Evolutionary conservation across 805 yeast species (phyloP), one percentile per base, ranked within the genome.

Genomic region (Suhomyces sp.): DNA sequence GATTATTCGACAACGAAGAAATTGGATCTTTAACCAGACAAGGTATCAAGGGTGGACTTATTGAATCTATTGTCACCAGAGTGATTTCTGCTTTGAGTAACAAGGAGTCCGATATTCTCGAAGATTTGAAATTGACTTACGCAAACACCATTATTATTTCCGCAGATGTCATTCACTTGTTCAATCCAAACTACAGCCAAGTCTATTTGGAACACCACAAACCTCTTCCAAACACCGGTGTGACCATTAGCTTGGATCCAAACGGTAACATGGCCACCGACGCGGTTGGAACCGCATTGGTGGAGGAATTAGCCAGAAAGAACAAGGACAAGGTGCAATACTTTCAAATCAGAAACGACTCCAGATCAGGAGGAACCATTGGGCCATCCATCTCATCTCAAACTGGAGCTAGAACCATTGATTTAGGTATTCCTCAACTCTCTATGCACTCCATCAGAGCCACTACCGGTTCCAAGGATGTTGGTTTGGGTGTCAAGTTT

Each of bases 391-490:
- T 81, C 36, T 66, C 85, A 11, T 60, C 74, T 25, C 76, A 72
- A 43, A 79, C 86, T 1, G 88, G 88, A 37, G 84, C 85, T 3
- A 70, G 86, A 51, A 82, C 91, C 28, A 76, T 84, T 37, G 95
- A 86, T 50, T 59, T 85, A 39, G 95, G 95, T 37, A 81, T 86
- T 47, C 79, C 95, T 2, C 95, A 86, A 61, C 68, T 83, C 48
- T 76, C 91, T 2, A 86, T 86, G 95, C 95, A 86, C 61, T 80
- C 88, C 26, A 82, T 86, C 47, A 74, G 95, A 50, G 95, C 93
- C 18, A 74, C 88, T 10, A 73, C 81, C 19, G 95, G 95, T 26
- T 71, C 85, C 14, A 74, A 79, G 54, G 95, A 87, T 53, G 72
- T 84, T 40, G 88, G 86, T 31, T 67, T 83, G 35, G 95, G 84